These are phyloP conservation scores for Cryptococcus sp. DNA, from an alignment of 1,284 basidiomycete genomes.

Conservation along the genomic window DNA sequence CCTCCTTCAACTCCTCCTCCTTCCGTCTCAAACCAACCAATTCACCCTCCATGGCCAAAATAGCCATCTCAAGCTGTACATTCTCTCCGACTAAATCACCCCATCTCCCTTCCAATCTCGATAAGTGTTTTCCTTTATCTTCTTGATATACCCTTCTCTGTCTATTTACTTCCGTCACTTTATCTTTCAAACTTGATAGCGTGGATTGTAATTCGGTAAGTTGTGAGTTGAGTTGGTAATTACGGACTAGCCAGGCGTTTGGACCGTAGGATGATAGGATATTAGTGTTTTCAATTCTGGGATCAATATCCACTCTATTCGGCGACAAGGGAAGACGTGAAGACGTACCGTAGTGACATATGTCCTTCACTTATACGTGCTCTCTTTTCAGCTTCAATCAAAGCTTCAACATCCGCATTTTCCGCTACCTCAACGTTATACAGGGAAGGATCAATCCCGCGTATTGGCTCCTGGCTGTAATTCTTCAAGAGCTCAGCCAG, in stretches of 20 bases:
- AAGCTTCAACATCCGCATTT: constrained; percentile 65
- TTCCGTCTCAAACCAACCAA: constrained; percentile 36
- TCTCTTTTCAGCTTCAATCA: constrained; percentile 71
- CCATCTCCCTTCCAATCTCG: constrained; percentile 42
- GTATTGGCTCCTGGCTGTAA: constrained; percentile 55
- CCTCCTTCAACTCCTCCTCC: constrained; percentile 34
- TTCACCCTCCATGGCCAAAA: constrained; percentile 43
- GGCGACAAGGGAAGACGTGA: background rate
- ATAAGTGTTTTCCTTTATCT: constrained; percentile 40
- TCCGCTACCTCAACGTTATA: constrained; percentile 68
- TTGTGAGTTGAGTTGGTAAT: constrained; percentile 76
- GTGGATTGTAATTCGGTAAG: constrained; percentile 68
- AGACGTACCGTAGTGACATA: constrained; percentile 70
- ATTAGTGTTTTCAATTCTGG: constrained; percentile 75
- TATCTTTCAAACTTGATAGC: constrained; percentile 65
- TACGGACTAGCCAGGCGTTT: constrained; percentile 87
- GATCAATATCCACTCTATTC: background rate
- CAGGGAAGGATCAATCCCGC: constrained; percentile 69
- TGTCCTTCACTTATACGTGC: constrained; percentile 84
- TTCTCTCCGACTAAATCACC: constrained; percentile 42
- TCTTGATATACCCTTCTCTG: constrained; percentile 67
- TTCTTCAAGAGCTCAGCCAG: constrained; percentile 67
- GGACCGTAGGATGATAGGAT: constrained; percentile 81
- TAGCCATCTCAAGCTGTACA: constrained; percentile 48
- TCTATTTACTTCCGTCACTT: constrained; percentile 77